Base-by-base conservation (phyloP, 768 basidiomycete species). In the Tremella mesenterica region DNA sequence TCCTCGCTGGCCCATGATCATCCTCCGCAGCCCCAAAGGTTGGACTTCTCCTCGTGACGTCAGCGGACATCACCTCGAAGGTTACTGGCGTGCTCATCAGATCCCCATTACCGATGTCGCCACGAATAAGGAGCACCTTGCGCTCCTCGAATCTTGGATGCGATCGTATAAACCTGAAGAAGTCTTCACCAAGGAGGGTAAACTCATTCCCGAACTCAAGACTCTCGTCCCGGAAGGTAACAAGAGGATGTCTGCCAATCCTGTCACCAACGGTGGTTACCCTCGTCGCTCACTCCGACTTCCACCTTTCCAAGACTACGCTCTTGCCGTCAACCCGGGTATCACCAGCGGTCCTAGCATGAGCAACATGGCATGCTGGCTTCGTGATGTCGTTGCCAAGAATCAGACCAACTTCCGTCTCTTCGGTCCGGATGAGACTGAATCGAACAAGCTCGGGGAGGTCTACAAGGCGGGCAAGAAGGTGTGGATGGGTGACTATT, bases 401-500 rank as follows among this genome's bases (percentile, higher is more conserved):
- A 67, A 67, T 49, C 34, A 20, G 25, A 49, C 47, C 29, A 67
- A 55, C 52, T 64, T 67, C 54, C 50, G 65, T 45, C 50, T 67
- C 8, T 67, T 67, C 48, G 65, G 65, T 50, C 65, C 65, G 9
- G 65, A 93, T 58, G 87, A 90, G 62, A 77, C 89, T 0, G 81
- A 85, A 12, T 86, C 84, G 18, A 91, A 91, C 73, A 90, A 90
- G 74, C 81, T 93, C 13, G 85, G 86, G 62, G 85, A 82, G 4
- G 84, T 63, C 21, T 63, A 63, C 44, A 49, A 54, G 28, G 61
- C 61, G 7, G 61, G 86, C 5, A 80, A 91, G 39, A 81, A 85
- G 8, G 75, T 62, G 44, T 69, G 65, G 55, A 58, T 70, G 50
- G 82, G 86, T 47, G 83, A 86, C 73, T 83, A 90, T 71, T 86